Base-by-base conservation (phyloP, 768 basidiomycete species). In the Mycena amicta region DNA sequence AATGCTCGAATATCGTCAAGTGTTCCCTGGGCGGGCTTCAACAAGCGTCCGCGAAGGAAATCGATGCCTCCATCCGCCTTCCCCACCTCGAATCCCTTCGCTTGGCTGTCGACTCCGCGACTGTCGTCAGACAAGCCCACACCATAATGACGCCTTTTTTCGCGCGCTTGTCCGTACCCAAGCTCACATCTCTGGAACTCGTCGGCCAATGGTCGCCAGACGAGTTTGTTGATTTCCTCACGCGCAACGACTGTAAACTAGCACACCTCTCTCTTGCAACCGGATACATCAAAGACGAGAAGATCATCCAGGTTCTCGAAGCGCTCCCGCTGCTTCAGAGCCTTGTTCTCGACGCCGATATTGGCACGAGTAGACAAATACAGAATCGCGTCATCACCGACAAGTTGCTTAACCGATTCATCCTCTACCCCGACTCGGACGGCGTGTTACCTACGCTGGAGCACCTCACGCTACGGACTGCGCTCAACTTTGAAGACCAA, bases 351-450 rank as follows among this genome's bases (percentile, higher is more conserved):
- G 62, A 63, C 25, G 62, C 62, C 5, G 62, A 63, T 43, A 57
- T 53, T 27, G 58, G 62, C 11, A 60, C 62, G 13, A 55, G 33
- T 18, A 12, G 58, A 20, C 62, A 51, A 23, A 27, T 60, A 18
- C 52, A 53, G 49, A 63, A 60, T 52, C 62, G 62, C 26, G 62
- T 52, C 46, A 54, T 63, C 31, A 57, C 55, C 4, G 55, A 56
- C 31, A 55, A 54, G 30, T 52, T 63, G 6, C 58, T 63, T 40
- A 40, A 43, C 18, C 57, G 62, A 3, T 52, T 63, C 52, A 33
- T 50, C 29, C 26, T 63, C 33, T 54, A 50, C 28, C 58, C 62
- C 16, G 58, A 57, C 23, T 63, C 62, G 11, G 58, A 60, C 53
- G 28, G 40, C 28, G n/a, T 60, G 45, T 51, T 63, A 13, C 62